Percentiles rank a stretch among this genome's conserved stretches.
These are phyloP conservation scores for Acacia confusa DNA, from an alignment of 306 rosid species.

Conservation along the genomic window DNA sequence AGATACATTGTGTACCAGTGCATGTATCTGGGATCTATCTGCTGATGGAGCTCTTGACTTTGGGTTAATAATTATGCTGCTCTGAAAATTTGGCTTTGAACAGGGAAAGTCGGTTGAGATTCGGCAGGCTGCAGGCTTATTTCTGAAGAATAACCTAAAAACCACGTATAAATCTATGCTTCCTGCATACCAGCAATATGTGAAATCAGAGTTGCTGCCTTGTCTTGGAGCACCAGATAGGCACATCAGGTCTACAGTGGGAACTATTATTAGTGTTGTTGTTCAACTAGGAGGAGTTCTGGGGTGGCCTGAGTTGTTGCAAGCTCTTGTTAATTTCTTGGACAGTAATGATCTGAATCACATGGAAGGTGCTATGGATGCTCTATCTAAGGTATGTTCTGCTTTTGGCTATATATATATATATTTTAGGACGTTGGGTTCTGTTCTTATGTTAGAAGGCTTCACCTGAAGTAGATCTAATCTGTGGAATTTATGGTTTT, in stretches of 20 bases:
- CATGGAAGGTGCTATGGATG: conserved; percentile 99
- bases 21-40: not conserved
- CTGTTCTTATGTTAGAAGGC: conserved; percentile 5
- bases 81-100: conserved; percentile 29
- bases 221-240: conserved; percentile 90
- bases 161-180: conserved; percentile 55
- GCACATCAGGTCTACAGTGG: conserved; percentile 88
- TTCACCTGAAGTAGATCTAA: not conserved
- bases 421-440: not conserved
- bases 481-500: not conserved
- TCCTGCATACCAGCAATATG: conserved; percentile 76
- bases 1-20: not conserved
- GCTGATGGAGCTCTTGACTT: conserved; percentile 13
- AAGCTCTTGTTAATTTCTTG: conserved; percentile 86
- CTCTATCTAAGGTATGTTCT: conserved; percentile 81
- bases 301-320: conserved; percentile 96
- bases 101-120: conserved; percentile 90
- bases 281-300: conserved; percentile 79
- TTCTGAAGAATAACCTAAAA: conserved; percentile 86
- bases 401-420: not conserved
- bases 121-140: conserved; percentile 95
- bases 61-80: conserved; percentile 22
- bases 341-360: conserved; percentile 87
- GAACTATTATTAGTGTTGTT: conserved; percentile 81
- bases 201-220: conserved; percentile 91